Evolutionary conservation across 805 yeast genomes (phyloP).

Genomic region (Debaryomyces castellii): DNA sequence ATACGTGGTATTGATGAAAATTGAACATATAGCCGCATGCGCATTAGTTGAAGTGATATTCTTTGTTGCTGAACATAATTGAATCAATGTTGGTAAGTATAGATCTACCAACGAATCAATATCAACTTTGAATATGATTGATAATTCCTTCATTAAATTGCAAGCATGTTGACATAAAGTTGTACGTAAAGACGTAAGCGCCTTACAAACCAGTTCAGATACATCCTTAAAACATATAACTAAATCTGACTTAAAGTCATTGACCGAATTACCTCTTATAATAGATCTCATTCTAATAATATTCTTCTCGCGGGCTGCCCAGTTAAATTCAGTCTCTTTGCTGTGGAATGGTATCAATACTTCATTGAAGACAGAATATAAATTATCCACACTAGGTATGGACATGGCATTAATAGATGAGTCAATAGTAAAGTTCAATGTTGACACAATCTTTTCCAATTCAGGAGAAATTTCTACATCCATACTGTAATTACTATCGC

Average conservation of each 20-base stretch:
- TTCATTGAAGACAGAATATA: conserved; percentile 16
- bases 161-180: conserved; percentile 77
- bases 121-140: conserved; percentile 34
- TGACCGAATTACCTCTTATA: conserved; percentile 55
- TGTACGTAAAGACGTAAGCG: conserved; percentile 75
- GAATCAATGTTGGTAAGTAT: conserved; percentile 47
- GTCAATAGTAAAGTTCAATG: conserved; percentile 39
- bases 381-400: conserved; percentile 20
- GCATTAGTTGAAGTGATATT: conserved; percentile 61
- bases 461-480: neutral
- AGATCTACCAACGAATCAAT: conserved; percentile 53
- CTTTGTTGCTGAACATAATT: conserved; percentile 60
- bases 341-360: conserved; percentile 50
- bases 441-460: conserved; percentile 4
- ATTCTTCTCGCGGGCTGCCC: conserved; percentile 70
- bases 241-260: conserved; percentile 39
- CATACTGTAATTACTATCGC: neutral
- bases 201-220: conserved; percentile 61
- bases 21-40: conserved; percentile 51
- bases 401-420: conserved; percentile 28
- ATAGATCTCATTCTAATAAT: conserved; percentile 58
- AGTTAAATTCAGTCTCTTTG: conserved; percentile 84
- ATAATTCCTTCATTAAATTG: conserved; percentile 70
- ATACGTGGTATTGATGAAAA: conserved; percentile 56
- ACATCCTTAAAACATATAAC: conserved; percentile 24